phyloP scores from a whole-genome alignment of 2,329 filamentous ascomycete species.

The Colletotrichum kahawae region DNA sequence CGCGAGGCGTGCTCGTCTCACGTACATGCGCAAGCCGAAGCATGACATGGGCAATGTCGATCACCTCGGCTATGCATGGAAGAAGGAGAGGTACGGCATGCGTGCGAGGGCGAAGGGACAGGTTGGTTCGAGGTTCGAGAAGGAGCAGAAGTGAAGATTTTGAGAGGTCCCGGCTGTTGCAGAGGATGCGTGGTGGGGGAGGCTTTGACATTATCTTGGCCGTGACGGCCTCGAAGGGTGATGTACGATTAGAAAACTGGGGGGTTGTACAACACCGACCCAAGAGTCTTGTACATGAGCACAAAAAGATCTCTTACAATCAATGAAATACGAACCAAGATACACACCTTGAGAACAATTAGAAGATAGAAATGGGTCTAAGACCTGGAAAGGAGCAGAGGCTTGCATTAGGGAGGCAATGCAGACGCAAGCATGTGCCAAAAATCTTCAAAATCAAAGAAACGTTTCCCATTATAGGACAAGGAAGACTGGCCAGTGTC shows the following conservation, averaged over 20 bases:
- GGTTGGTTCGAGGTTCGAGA: slow-evolving; percentile 15
- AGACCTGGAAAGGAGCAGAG: not conserved
- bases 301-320: not conserved
- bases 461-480: not conserved
- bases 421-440: not conserved
- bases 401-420: not conserved
- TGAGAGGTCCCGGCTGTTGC: not conserved
- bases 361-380: not conserved
- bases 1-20: slow-evolving; percentile 84
- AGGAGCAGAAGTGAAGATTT: not conserved
- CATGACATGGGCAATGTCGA: slow-evolving; percentile 90
- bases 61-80: slow-evolving; percentile 68
- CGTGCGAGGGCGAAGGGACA: slow-evolving; percentile 25
- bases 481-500: not conserved
- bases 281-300: slow-evolving; percentile 9
- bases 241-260: slow-evolving; percentile 13
- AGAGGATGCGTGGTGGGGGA: not conserved
- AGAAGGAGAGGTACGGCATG: slow-evolving; percentile 48
- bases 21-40: slow-evolving; percentile 86
- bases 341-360: not conserved
- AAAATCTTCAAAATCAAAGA: not conserved
- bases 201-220: not conserved
- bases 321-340: not conserved
- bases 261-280: slow-evolving; percentile 13
- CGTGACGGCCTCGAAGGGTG: not conserved